Evolutionary conservation across 805 yeast species (phyloP).

Genomic region (Maudiozyma bulderi): DNA sequence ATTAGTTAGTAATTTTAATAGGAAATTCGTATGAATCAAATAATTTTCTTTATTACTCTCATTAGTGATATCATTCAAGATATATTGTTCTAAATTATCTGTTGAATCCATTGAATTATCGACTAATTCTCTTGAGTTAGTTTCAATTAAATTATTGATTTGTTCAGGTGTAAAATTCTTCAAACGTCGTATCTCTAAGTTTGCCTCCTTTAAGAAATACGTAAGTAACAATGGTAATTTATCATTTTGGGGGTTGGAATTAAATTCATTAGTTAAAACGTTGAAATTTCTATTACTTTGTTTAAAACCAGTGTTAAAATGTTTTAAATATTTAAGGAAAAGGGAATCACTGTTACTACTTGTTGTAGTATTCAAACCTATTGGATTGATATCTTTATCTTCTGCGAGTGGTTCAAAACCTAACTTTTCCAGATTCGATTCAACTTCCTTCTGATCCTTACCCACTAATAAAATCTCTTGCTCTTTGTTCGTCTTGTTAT

Average conservation of each 20-base stretch:
- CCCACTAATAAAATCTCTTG: slow-evolving; percentile 2
- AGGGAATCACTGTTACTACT: not conserved
- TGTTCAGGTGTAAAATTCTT: slow-evolving; percentile 9
- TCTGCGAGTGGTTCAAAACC: slow-evolving; percentile 1
- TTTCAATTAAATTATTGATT: slow-evolving; percentile 4
- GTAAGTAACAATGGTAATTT: slow-evolving; percentile 11
- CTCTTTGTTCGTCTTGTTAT: not conserved
- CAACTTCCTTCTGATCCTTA: slow-evolving; percentile 2
- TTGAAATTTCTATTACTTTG: slow-evolving; percentile 16
- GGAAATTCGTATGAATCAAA: slow-evolving; percentile 12
- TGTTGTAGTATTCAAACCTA: not conserved
- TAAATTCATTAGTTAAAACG: slow-evolving; percentile 6
- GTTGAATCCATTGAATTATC: not conserved
- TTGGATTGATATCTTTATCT: not conserved
- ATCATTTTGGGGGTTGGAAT: not conserved
- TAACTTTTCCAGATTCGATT: not conserved
- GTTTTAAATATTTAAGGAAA: slow-evolving; percentile 18
- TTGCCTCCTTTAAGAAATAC: slow-evolving; percentile 17
- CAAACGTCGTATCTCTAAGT: slow-evolving; percentile 16
- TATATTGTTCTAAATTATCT: not conserved
- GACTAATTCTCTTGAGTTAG: not conserved
- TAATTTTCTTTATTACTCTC: not conserved
- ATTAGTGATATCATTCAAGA: not conserved
- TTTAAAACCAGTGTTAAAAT: slow-evolving; percentile 17
- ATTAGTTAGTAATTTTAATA: slow-evolving; percentile 15